A percentile compares a stretch with the other conserved stretches of the same genome.
These are phyloP conservation scores for Edhazardia aedis DNA, from an alignment of 371 early-diverging fungal genomes.

Conservation along the genomic window DNA sequence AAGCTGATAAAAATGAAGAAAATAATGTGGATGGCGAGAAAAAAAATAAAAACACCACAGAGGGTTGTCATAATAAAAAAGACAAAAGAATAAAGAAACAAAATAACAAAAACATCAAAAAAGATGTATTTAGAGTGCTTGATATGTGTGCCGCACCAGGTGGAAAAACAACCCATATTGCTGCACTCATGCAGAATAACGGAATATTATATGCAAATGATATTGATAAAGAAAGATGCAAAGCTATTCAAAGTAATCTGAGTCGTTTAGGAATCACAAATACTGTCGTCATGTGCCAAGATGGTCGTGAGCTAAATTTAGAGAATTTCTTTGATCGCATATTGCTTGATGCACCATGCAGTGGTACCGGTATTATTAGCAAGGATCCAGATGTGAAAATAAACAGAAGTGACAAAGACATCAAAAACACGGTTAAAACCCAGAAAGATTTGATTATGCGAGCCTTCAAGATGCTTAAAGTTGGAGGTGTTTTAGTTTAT, in stretches of 20 bases:
- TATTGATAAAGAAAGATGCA: slow-evolving; percentile 68
- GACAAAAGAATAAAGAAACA: too few species aligned
- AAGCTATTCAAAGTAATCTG: slow-evolving; percentile 69
- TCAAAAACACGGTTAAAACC: slow-evolving; percentile 60
- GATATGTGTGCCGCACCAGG: slow-evolving; percentile 48
- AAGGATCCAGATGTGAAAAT: slow-evolving; percentile 82
- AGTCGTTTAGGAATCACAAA: slow-evolving; percentile 79
- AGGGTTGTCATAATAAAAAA: too few species aligned
- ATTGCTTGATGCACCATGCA: slow-evolving; percentile 90
- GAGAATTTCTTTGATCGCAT: slow-evolving; percentile 86
- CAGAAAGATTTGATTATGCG: slow-evolving; percentile 80
- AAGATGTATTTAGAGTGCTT: slow-evolving; percentile 23
- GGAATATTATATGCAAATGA: slow-evolving; percentile 90
- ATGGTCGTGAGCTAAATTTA: slow-evolving; percentile 74
- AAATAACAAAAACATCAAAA: too few species aligned
- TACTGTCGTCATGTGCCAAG: slow-evolving; percentile 74
- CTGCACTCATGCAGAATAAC: slow-evolving; percentile 84
- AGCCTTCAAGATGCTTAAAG: slow-evolving; percentile 88
- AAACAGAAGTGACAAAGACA: slow-evolving; percentile 66
- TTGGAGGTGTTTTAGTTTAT: slow-evolving; percentile 78
- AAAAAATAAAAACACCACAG: too few species aligned
- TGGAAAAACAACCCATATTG: slow-evolving; percentile 42
- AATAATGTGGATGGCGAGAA: neutral
- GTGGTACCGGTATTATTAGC: slow-evolving; percentile 91
- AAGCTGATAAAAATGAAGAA: neutral